Evolutionary conservation across 129 eudicot genomes (phyloP).

Genomic region (Centella asiatica): DNA sequence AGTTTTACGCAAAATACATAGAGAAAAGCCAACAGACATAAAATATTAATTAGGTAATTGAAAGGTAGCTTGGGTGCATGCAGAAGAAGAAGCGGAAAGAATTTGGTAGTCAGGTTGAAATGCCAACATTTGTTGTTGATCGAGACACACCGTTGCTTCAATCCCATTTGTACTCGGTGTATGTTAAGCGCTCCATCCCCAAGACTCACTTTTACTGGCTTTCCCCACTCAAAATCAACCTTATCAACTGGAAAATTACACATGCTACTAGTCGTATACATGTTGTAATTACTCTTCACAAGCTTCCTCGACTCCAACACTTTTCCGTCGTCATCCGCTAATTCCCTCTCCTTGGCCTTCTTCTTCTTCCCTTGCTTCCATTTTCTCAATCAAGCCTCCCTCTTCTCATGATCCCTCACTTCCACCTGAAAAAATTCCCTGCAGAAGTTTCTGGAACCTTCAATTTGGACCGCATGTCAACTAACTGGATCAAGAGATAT

Average conservation of each 20-base stretch:
- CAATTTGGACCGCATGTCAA: not conserved
- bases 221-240: conserved; percentile 34
- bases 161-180: conserved; percentile 10
- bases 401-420: not conserved
- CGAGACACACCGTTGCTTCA: conserved; percentile 10
- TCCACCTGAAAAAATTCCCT: conserved; percentile 2
- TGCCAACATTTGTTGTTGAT: conserved; percentile 8
- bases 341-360: not conserved
- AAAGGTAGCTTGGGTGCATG: no score
- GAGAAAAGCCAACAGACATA: no score
- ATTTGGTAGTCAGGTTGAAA: conserved; percentile 1
- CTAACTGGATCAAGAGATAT: not conserved
- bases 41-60: no score
- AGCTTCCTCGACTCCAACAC: not conserved
- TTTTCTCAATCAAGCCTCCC: not conserved
- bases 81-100: not conserved
- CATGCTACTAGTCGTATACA: not conserved
- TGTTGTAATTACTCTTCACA: not conserved
- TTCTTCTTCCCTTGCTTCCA: conserved; percentile 7
- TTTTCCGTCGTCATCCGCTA: not conserved
- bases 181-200: not conserved
- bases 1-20: no score
- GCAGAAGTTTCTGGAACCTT: not conserved
- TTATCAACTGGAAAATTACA: conserved; percentile 14
- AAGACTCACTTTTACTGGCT: conserved; percentile 12